Base-by-base conservation (phyloP, 2,329 filamentous ascomycete species). In the Fusarium multiceps region DNA sequence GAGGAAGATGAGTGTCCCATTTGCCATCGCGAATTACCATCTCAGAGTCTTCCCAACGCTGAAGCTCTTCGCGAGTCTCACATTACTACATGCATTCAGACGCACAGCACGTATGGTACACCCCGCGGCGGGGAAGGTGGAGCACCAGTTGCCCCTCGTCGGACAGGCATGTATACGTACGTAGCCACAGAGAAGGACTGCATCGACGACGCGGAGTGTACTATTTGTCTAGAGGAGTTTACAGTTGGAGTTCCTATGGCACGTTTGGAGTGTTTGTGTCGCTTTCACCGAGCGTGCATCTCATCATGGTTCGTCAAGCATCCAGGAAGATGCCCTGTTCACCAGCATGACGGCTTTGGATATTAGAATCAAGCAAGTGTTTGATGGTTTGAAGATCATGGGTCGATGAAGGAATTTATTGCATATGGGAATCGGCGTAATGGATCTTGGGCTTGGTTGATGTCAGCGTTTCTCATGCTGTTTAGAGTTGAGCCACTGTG, bases 1-100 rank as follows among this genome's bases (percentile, higher is more conserved):
- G 92, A 94, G 76, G 92, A 94, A 75, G 92, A 94, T 75, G 90
- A 93, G 73, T 95, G 92, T 66, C 92, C 92, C 1, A 87, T 94
- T 46, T 95, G 92, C 73, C 91, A 92, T 74, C 80, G 83, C 40
- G 91, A 93, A 78, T 83, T 94, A 6, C 91, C 92, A 1, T 85
- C 88, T 3, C 82, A 83, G 20, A 78, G 77, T 7, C 81, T 90
- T 4, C 77, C 84, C 3, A 84, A 89, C 65, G 87, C 81, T 59
- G 87, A 90, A 72, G 69, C 78, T 5, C 80, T 86, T 14, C 84
- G 89, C 32, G 87, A 89, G 72, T 78, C 82, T 30, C 89, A 91
- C 71, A 89, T 91, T 61, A 83, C 81, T 30, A 76, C 78, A 10
- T 91, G 89, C 74, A 88, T 91, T 63, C 80, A 79, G 34, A 78